Conservation (phyloP, 2,329 filamentous ascomycete species). For the Nigrograna mackinnonii region DNA sequence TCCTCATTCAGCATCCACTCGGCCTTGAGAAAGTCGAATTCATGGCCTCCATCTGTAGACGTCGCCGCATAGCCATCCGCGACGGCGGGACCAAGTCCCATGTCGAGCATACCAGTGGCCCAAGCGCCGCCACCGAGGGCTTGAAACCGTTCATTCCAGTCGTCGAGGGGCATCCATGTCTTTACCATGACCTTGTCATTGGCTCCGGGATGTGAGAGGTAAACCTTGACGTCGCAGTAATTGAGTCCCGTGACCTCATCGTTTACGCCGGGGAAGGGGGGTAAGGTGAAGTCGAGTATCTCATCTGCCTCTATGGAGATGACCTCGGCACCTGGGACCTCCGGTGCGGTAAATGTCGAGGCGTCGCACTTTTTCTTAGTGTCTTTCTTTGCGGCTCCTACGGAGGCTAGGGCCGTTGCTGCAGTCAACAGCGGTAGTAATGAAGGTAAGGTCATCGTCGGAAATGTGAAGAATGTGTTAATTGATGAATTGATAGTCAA, state of each 20-base stretch:
- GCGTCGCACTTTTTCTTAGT: too few species aligned
- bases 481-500: too few species aligned
- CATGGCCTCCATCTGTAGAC: constrained; percentile 36
- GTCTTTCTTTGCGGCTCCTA: too few species aligned
- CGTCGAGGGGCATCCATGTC: constrained; percentile 32
- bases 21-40: constrained; percentile 10
- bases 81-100: constrained; percentile 26
- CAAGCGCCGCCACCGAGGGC: constrained; percentile 34
- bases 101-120: constrained; percentile 24
- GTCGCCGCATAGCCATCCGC: constrained; percentile 32
- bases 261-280: neutral
- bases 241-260: constrained; percentile 1
- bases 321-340: constrained; percentile 3
- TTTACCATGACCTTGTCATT: constrained; percentile 28
- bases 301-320: constrained; percentile 4
- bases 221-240: constrained; percentile 13
- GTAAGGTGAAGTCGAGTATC: neutral
- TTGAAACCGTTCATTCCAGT: constrained; percentile 38
- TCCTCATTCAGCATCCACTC: constrained; percentile 27
- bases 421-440: too few species aligned
- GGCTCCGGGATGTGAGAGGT: constrained; percentile 18
- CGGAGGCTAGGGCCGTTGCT: too few species aligned
- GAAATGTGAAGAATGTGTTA: too few species aligned
- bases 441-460: too few species aligned
- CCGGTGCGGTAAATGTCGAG: constrained; percentile 2